Conservation (phyloP, 805 yeast species). For the Tetrapisispora iriomotensis region DNA sequence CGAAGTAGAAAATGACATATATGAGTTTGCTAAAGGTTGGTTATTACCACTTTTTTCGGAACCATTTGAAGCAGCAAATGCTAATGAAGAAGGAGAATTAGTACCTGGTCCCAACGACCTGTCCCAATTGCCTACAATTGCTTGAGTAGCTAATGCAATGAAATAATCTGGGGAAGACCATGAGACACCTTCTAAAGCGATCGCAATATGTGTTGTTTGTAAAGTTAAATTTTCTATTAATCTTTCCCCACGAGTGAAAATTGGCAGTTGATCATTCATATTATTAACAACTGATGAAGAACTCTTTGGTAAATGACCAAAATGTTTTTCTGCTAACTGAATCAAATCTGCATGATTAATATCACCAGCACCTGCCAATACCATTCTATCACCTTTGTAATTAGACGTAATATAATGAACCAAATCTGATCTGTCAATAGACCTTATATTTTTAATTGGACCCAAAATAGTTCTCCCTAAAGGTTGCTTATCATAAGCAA, state of each 20-base stretch:
- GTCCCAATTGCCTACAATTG: slow-evolving; percentile 96
- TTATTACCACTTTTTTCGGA: slow-evolving; percentile 22
- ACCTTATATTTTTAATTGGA: slow-evolving; percentile 77
- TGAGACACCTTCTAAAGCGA: slow-evolving; percentile 95
- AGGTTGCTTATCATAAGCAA: slow-evolving; percentile 83
- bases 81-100: slow-evolving; percentile 77
- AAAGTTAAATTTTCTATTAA: slow-evolving; percentile 72
- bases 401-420: slow-evolving; percentile 71
- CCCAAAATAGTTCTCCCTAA: slow-evolving; percentile 95
- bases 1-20: slow-evolving; percentile 93
- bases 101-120: slow-evolving; percentile 79
- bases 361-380: slow-evolving; percentile 92
- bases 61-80: slow-evolving; percentile 45
- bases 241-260: slow-evolving; percentile 77
- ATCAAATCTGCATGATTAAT: slow-evolving; percentile 83
- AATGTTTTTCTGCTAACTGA: slow-evolving; percentile 59
- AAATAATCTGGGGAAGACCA: slow-evolving; percentile 96
- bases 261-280: slow-evolving; percentile 43
- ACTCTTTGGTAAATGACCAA: slow-evolving; percentile 53
- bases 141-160: slow-evolving; percentile 92
- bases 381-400: slow-evolving; percentile 96
- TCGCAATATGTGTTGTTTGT: slow-evolving; percentile 84
- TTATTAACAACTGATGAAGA: slow-evolving; percentile 9
- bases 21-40: slow-evolving; percentile 74
- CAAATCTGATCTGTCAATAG: slow-evolving; percentile 69